These are phyloP conservation scores for maize (Zea mays) DNA, from an alignment of 176 grass and related monocot species.

Conservation along the genomic window Zm-B73-REFERENCE-NAM-5.0 NC_050103.1:178330501-178331000, in stretches of 20 bases:
- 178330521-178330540: not conserved
- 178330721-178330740: not conserved
- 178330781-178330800: not conserved
- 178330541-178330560: not conserved
- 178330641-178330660: not conserved
- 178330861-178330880: not conserved
- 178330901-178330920: slow-evolving; percentile 14
- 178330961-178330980: not conserved
- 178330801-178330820: slow-evolving; percentile 18
- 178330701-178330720: not conserved
- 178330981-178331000: not conserved
- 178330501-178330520: not conserved
- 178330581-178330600: not conserved
- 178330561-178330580: not conserved
- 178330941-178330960: not conserved
- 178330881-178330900: not conserved
- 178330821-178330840: slow-evolving; percentile 33
- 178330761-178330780: not conserved
- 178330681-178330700: not conserved
- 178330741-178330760: slow-evolving; percentile 5
- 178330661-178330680: not conserved
- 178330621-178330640: not conserved
- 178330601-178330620: not conserved
- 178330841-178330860: slow-evolving; percentile 4
- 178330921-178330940: not conserved